phyloP scores from a whole-genome alignment of 768 basidiomycete genomes.

The Melanogaster broomeanus region DNA sequence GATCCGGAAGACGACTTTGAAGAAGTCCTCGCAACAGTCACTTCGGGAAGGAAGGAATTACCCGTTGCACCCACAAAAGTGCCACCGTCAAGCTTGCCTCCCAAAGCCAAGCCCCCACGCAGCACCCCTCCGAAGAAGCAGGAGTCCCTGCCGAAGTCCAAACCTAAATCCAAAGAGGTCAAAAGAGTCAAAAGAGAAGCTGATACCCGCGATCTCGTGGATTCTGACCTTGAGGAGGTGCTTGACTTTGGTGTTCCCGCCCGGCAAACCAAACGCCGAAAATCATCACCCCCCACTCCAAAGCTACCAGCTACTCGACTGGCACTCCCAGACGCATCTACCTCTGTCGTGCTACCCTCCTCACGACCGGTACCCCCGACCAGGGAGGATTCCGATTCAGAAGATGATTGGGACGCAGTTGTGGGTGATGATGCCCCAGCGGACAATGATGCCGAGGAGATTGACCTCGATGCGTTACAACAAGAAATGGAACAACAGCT shows the following conservation, averaged over 20 bases:
- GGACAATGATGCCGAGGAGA: constrained; percentile 34
- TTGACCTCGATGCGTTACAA: constrained; percentile 37
- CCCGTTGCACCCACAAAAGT: constrained; percentile 21
- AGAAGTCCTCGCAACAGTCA: constrained; percentile 36
- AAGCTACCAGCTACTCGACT: constrained; percentile 28
- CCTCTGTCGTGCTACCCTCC: constrained; percentile 32
- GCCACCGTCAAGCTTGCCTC: constrained; percentile 25
- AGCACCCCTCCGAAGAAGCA: constrained; percentile 23
- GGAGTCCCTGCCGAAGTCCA: constrained; percentile 24
- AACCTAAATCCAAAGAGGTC: constrained; percentile 24
- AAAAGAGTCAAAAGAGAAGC: constrained; percentile 24
- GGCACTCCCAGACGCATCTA: constrained; percentile 40
- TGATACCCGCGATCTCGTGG: constrained; percentile 14
- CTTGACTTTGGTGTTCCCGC: constrained; percentile 52
- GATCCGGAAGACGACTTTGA: constrained; percentile 48
- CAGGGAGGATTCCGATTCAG: constrained; percentile 42
- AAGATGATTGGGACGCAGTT: constrained; percentile 58
- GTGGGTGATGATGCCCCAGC: constrained; percentile 20
- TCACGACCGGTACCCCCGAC: constrained; percentile 24
- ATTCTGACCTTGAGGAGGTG: constrained; percentile 43
- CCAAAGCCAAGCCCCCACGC: constrained; percentile 35
- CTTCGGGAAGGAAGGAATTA: constrained; percentile 27
- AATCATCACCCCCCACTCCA: constrained; percentile 19
- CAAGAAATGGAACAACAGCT: constrained; percentile 37
- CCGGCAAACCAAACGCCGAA: constrained; percentile 36